Evolutionary conservation across 495 filamentous ascomycete species (phyloP), one percentile per base, ranked within the genome.

Genomic region (Neurospora hispaniola): DNA sequence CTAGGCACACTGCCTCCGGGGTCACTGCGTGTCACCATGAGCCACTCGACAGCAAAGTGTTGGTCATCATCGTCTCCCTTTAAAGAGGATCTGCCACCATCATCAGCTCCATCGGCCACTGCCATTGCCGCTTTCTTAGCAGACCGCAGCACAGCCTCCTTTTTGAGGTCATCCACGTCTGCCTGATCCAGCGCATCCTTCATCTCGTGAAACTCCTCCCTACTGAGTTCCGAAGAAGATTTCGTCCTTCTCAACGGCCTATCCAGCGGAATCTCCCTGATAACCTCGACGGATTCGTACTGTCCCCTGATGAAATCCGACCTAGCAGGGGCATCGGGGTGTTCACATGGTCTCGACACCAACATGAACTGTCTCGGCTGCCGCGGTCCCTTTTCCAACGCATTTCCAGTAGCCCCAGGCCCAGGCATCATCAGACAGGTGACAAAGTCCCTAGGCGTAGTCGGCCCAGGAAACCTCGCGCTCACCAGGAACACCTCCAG

Each of bases 11-110:
- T 96, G 42, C 95, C 96, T 31, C 96, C 95, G 0, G 95, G 95
- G 75, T 98, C 94, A 79, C 91, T 94, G n/a, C 95, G 85, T 2
- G 95, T 97, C 31, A 98, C 89, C 96, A 98, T 97, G 43, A 97
- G 89, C 95, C 95, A 98, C 80, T 98, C 95, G 16, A 98, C 85
- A 40, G 86, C 86, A 6, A 85, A 82, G 23, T 81, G 82, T 12
- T 69, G 70, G 12, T 18, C 73, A 39, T 77, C 76, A 2, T 69
- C 71, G 1, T n/a, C 46, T 10, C 71, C 39, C 7, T 73, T 71
- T 27, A 48, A 11, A 4, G 73, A 69, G 5, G 59, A 43, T 38
- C 73, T 70, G 71, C 59, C 44, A n/a, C 41, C 40, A 69, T 72
- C 66, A 5, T 70, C 73, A 23, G 42, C 70, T 9, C 73, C 75